These are phyloP conservation scores for Hypoxylon sp. DNA, from an alignment of 2,329 filamentous ascomycete species.

Conservation along the genomic window DNA sequence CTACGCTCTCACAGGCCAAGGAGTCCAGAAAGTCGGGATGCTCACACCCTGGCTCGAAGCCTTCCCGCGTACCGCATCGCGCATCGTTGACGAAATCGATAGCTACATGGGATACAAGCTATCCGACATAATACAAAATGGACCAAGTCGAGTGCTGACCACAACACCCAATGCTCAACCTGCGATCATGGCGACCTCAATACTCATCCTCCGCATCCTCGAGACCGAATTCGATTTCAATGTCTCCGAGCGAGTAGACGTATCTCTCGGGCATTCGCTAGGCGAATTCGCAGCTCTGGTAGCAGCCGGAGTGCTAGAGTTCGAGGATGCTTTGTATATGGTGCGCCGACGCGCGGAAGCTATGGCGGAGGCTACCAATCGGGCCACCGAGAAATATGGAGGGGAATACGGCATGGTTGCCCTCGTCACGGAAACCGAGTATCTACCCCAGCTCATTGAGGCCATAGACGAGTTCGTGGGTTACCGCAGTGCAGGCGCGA, in stretches of 20 bases:
- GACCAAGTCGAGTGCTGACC: constrained; percentile 83
- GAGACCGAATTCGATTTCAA: constrained; percentile 88
- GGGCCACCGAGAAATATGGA: constrained; percentile 76
- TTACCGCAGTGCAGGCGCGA: constrained; percentile 74
- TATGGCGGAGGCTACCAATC: constrained; percentile 83
- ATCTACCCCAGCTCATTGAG: constrained; percentile 77
- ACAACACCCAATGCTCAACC: constrained; percentile 91
- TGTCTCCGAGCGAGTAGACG: constrained; percentile 78
- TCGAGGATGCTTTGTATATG: constrained; percentile 82
- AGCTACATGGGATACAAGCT: constrained; percentile 80
- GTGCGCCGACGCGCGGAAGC: constrained; percentile 83
- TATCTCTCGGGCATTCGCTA: constrained; percentile 90
- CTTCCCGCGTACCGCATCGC: constrained; percentile 82
- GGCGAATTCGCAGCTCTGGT: constrained; percentile 95
- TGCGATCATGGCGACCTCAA: constrained; percentile 94
- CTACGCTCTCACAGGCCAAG: constrained; percentile 74
- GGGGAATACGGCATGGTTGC: constrained; percentile 96
- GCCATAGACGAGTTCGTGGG: constrained; percentile 86
- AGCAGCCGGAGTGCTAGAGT: constrained; percentile 83
- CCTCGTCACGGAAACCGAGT: constrained; percentile 86
- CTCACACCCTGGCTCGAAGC: constrained; percentile 86
- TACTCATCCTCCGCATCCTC: constrained; percentile 89
- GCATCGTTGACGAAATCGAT: constrained; percentile 90
- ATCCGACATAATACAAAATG: constrained; percentile 82
- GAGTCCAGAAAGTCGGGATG: constrained; percentile 92